A percentile compares a stretch with the other conserved stretches of the same genome.
phyloP scores from a whole-genome alignment of 495 filamentous ascomycete genomes.

The Penicillium salamii region DNA sequence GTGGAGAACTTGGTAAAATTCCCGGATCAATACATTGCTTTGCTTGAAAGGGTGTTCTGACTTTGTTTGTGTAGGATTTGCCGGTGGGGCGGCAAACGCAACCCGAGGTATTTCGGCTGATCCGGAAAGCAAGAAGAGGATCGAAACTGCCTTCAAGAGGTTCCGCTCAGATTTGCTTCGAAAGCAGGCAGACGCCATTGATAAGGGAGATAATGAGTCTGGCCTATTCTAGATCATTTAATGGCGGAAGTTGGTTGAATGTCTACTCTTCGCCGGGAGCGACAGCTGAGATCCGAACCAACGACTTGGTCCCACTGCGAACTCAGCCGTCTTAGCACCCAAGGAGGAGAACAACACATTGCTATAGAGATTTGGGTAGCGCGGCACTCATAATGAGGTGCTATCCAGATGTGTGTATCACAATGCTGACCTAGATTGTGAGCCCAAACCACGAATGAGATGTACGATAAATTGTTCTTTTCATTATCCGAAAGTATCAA shows the following conservation, averaged over 20 bases:
- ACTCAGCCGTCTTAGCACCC: no score
- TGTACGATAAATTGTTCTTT: background rate
- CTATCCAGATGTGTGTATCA: no score
- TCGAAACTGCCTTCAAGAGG: conserved; percentile 61
- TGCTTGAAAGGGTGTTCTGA: background rate
- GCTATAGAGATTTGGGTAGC: no score
- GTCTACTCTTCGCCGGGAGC: no score
- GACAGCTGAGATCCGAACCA: no score
- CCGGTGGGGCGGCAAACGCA: conserved; percentile 52
- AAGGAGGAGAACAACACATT: no score
- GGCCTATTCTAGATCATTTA: conserved; percentile 25
- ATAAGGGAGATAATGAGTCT: conserved; percentile 34
- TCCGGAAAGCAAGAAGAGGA: conserved; percentile 50
- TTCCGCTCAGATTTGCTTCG: conserved; percentile 62
- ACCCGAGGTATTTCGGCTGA: conserved; percentile 51
- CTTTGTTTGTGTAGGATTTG: conserved; percentile 37
- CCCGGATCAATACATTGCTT: background rate
- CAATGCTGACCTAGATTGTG: background rate
- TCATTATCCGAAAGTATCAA: background rate
- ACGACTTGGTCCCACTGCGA: no score
- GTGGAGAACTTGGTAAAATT: conserved; percentile 54
- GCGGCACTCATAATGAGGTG: no score
- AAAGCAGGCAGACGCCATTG: conserved; percentile 53
- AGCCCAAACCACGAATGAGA: background rate
- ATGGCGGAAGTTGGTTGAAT: no score